Base-by-base conservation (phyloP, 106 monocot genomes). In the Dioscorea zingiberensis region DNA sequence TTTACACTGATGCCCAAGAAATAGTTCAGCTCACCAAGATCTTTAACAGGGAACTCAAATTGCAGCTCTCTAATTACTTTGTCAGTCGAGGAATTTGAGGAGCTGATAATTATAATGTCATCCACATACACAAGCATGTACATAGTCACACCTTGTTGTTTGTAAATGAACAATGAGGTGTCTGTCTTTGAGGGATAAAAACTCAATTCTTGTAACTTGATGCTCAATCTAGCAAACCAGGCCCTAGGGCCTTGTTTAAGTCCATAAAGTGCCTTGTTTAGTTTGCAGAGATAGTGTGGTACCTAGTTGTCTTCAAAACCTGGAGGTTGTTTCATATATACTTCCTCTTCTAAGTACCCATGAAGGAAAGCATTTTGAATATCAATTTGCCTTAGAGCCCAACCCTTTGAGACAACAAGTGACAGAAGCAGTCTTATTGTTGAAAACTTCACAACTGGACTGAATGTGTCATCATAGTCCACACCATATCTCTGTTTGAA, bases 381-480 rank as follows among this genome's bases (percentile, higher is more conserved):
- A 49, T 49, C 49, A 49, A 49, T 13, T 49, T 49, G 49, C 18
- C 49, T 2, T 14, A 49, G 18, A 7, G 13, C 3, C 49, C 49
- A 49, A 18, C 49, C 49, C 4, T 30, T 28, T 2, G 27, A 22
- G 15, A 17, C 22, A 26, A 26, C 44, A 4, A 73, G 19, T 13
- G 65, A 26, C 21, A 47, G n/a, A 0, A 64, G 18, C 6, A 57
- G 24, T 8, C 18, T 13, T 4, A 69, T 27, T 3, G 45, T 69
- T 13, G 69, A 69, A 3, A 47, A 12, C 21, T 69, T 76, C 15
- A 38, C 44, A 0, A 69, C 28, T 49, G 48, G 76, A 59, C 47
- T 76, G 48, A 71, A 60, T 13, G 77, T 71, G n/a, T 77, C 53
- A 54, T 66, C 71, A 69, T 66, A 66, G 57, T 77, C 71, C 0